Conservation (phyloP, 202 grass and related monocot species). For the Carex sylvatica region DNA sequence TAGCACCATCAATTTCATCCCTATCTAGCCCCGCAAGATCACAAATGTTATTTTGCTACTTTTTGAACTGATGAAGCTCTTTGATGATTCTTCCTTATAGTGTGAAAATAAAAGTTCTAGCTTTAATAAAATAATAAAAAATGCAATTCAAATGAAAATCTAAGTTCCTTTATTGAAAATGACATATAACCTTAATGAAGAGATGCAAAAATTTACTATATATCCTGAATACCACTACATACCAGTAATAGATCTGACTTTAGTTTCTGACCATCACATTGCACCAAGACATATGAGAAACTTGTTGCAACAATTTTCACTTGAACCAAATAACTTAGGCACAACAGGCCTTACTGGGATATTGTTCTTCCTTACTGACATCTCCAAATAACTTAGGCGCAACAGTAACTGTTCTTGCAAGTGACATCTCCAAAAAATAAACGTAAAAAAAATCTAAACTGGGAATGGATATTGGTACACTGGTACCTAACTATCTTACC, state of each 20-base stretch:
- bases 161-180: neutral
- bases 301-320: too few relatives aligned
- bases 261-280: neutral
- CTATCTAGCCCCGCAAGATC: constrained; percentile 90
- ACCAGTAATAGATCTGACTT: neutral
- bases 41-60: constrained; percentile 84
- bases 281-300: neutral
- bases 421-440: too few relatives aligned
- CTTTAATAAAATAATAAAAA: constrained; percentile 7
- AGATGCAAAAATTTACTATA: neutral
- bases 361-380: too few relatives aligned
- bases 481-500: too few relatives aligned
- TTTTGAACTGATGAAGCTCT: constrained; percentile 79
- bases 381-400: too few relatives aligned
- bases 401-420: too few relatives aligned
- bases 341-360: neutral
- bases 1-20: constrained; percentile 50
- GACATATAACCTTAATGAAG: neutral
- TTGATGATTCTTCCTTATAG: constrained; percentile 63
- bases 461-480: too few relatives aligned
- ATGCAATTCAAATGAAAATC: neutral
- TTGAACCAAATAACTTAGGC: too few relatives aligned
- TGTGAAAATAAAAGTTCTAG: constrained; percentile 25
- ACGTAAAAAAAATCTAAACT: too few relatives aligned
- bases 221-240: neutral